phyloP scores from a whole-genome alignment of 2,329 filamentous ascomycete species.

The Chalara sp. region DNA sequence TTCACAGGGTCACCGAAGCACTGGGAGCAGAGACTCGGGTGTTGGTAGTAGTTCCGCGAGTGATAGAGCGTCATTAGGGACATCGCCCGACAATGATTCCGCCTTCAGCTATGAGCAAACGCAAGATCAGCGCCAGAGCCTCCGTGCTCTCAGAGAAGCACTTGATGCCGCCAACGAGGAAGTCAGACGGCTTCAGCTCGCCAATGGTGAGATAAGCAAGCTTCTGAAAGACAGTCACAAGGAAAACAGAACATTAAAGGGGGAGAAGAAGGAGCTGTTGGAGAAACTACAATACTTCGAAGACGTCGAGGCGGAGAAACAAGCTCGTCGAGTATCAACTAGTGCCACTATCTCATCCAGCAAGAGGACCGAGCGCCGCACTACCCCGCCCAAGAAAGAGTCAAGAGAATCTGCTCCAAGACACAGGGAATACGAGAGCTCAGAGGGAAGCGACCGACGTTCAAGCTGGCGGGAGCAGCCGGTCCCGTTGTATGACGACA shows the following conservation, averaged over 20 bases:
- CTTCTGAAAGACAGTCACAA: conserved; percentile 16
- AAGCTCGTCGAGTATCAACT: conserved; percentile 1
- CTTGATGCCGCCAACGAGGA: conserved; percentile 18
- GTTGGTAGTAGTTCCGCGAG: conserved; percentile 16
- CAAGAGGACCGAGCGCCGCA: conserved; percentile 3
- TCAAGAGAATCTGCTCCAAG: background rate
- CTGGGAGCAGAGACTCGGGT: conserved; percentile 17
- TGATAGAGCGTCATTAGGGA: conserved; percentile 20
- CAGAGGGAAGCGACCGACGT: background rate
- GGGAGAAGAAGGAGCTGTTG: conserved; percentile 11
- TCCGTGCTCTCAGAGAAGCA: conserved; percentile 17
- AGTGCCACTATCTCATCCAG: background rate
- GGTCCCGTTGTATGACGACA: background rate
- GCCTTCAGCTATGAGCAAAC: conserved; percentile 12
- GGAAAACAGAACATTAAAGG: conserved; percentile 16
- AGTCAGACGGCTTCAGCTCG: conserved; percentile 11
- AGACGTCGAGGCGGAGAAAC: conserved; percentile 5
- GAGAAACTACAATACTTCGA: conserved; percentile 6
- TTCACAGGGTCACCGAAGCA: conserved; percentile 9
- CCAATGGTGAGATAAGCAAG: conserved; percentile 8
- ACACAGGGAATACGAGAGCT: conserved; percentile 1
- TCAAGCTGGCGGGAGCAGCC: background rate
- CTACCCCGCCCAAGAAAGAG: background rate
- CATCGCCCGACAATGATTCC: conserved; percentile 5
- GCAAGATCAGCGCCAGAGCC: conserved; percentile 15